Percentiles rank a stretch among this genome's conserved stretches.
These are phyloP conservation scores for Lavandula angustifolia DNA, from an alignment of 257 asterid species.

Conservation along the genomic window DNA sequence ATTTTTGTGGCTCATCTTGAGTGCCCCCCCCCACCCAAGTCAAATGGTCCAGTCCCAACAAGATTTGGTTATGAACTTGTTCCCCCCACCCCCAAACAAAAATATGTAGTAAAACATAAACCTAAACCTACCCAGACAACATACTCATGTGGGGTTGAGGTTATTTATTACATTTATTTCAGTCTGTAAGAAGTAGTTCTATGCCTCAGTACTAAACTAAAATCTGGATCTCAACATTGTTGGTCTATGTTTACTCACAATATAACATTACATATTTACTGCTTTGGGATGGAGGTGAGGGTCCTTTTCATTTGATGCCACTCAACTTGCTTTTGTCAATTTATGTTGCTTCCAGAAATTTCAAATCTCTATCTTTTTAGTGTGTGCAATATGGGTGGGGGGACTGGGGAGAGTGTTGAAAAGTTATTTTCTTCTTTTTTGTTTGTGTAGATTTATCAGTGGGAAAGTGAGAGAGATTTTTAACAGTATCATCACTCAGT, in stretches of 20 bases:
- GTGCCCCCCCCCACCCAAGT: conserved; percentile 35
- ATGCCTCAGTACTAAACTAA: conserved; percentile 26
- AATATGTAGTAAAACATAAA: not conserved
- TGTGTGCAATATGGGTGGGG: conserved; percentile 14
- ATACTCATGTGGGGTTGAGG: conserved; percentile 35
- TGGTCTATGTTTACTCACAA: not conserved
- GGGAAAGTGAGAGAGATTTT: conserved; percentile 37
- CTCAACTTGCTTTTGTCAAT: conserved; percentile 27
- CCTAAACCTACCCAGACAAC: conserved; percentile 13
- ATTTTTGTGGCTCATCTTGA: conserved; percentile 17
- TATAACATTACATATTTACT: not conserved
- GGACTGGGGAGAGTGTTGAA: conserved; percentile 18
- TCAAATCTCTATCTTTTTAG: conserved; percentile 24
- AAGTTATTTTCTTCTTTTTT: conserved; percentile 25
- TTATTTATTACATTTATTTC: conserved; percentile 46
- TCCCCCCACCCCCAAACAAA: not conserved
- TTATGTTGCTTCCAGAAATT: conserved; percentile 31
- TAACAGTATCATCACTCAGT: conserved; percentile 25
- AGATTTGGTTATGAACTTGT: conserved; percentile 30
- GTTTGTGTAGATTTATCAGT: not conserved
- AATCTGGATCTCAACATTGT: conserved; percentile 16
- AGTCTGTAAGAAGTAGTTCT: conserved; percentile 42
- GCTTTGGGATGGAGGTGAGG: conserved; percentile 1
- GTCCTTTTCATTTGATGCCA: conserved; percentile 16
- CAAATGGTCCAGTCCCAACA: conserved; percentile 28